These are phyloP conservation scores for Astrocystis sublimbata DNA, from an alignment of 495 filamentous ascomycete species.

Conservation along the genomic window DNA sequence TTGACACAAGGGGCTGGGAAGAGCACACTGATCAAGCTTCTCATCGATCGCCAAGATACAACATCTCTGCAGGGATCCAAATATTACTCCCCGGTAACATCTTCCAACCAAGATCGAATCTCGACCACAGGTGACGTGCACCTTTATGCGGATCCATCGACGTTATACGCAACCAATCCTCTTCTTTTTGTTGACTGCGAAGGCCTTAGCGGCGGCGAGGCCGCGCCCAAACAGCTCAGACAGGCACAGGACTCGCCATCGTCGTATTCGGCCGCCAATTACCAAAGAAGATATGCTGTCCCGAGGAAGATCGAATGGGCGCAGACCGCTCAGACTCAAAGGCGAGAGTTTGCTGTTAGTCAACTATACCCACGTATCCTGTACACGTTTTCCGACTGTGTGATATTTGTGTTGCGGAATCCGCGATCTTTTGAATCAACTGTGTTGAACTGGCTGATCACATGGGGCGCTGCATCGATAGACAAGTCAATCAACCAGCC, in stretches of 20 bases:
- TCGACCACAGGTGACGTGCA: conserved; percentile 66
- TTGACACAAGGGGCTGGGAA: conserved; percentile 53
- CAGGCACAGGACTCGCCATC: conserved; percentile 19
- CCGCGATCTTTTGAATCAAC: conserved; percentile 39
- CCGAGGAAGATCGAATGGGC: conserved; percentile 44
- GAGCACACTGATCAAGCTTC: conserved; percentile 57
- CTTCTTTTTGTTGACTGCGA: conserved; percentile 62
- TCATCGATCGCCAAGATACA: conserved; percentile 43
- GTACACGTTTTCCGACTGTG: conserved; percentile 56
- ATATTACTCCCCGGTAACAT: conserved; percentile 39
- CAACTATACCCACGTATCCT: conserved; percentile 56
- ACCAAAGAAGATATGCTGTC: conserved; percentile 16
- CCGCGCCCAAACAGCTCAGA: conserved; percentile 42
- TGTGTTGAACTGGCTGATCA: conserved; percentile 46
- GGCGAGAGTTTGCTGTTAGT: conserved; percentile 45
- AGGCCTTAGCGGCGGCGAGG: conserved; percentile 54
- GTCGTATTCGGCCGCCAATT: conserved; percentile 4
- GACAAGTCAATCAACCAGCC: conserved; percentile 60
- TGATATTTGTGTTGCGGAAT: conserved; percentile 54
- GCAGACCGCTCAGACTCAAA: conserved; percentile 38
- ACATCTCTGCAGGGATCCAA: conserved; percentile 17
- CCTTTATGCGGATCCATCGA: conserved; percentile 61
- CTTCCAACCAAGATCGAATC: conserved; percentile 41
- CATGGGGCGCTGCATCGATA: conserved; percentile 44
- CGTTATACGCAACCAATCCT: conserved; percentile 41